Evolutionary conservation across 352 stramenopile species (phyloP).

Genomic region (Phytopythium aichiense): DNA sequence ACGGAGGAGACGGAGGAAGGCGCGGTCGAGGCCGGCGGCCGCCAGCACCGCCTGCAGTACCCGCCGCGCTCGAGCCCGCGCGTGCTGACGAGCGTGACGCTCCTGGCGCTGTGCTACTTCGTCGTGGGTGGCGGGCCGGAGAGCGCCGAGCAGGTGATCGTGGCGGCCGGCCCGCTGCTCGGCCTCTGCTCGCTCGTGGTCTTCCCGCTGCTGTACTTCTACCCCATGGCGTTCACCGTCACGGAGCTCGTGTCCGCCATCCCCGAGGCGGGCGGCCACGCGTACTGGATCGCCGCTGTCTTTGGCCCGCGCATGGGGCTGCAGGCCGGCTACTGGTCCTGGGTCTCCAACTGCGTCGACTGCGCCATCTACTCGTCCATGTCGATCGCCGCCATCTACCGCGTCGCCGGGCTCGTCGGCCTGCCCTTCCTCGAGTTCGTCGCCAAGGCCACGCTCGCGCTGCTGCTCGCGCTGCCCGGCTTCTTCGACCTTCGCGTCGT

Average conservation of each 20-base stretch:
- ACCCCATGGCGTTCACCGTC: conserved; percentile 43
- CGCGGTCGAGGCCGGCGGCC: background rate
- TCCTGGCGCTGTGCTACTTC: conserved; percentile 62
- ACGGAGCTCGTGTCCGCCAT: conserved; percentile 46
- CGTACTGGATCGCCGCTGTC: conserved; percentile 64
- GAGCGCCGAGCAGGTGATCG: conserved; percentile 37
- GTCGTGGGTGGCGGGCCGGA: conserved; percentile 37
- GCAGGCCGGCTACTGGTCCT: conserved; percentile 79
- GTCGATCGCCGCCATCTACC: conserved; percentile 27
- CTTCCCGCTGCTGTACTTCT: conserved; percentile 42
- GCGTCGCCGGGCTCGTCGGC: conserved; percentile 5
- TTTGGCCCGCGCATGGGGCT: conserved; percentile 70
- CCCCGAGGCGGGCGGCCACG: conserved; percentile 43
- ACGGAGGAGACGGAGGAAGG: background rate
- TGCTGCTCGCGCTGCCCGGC: conserved; percentile 41
- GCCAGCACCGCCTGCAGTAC: background rate
- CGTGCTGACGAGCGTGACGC: conserved; percentile 28
- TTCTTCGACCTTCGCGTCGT: conserved; percentile 43
- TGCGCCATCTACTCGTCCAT: conserved; percentile 66
- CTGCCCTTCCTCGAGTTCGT: conserved; percentile 41
- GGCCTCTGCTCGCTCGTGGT: conserved; percentile 29
- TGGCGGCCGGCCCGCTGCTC: conserved; percentile 35
- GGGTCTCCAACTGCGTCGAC: conserved; percentile 76
- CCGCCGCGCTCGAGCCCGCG: conserved; percentile 7
- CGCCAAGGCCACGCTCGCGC: conserved; percentile 33